Evolutionary conservation across 2,329 filamentous ascomycete genomes (phyloP).

Genomic region (Neofusicoccum umdonicola): DNA sequence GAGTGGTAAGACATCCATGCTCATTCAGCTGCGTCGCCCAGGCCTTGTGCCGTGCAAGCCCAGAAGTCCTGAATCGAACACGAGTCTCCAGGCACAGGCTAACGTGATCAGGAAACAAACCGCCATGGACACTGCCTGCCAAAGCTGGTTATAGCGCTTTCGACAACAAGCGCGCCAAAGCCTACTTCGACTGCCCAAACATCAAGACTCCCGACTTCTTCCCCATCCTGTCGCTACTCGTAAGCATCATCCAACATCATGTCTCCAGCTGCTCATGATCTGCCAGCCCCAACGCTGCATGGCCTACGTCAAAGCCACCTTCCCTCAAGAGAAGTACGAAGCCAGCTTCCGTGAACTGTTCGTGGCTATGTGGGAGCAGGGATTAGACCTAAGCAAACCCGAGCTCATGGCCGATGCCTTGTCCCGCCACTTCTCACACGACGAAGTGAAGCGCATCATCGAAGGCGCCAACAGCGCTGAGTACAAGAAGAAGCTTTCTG

Average conservation of each 20-base stretch:
- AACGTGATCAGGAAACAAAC: constrained; percentile 60
- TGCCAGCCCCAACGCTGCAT: constrained; percentile 62
- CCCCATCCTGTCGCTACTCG: constrained; percentile 54
- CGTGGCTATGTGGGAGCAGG: constrained; percentile 60
- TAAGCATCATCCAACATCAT: constrained; percentile 23
- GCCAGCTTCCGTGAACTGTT: constrained; percentile 57
- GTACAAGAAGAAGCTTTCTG: constrained; percentile 55
- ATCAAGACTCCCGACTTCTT: constrained; percentile 50
- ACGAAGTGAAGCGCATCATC: constrained; percentile 58
- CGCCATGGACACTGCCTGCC: constrained; percentile 68
- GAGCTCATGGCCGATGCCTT: constrained; percentile 51
- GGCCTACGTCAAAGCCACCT: constrained; percentile 57
- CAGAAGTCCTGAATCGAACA: too few relatives aligned
- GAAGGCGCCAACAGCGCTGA: constrained; percentile 49
- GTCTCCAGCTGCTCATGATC: constrained; percentile 15
- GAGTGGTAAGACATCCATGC: constrained; percentile 30
- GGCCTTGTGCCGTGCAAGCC: neutral
- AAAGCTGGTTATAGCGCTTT: constrained; percentile 61
- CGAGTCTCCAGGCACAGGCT: neutral
- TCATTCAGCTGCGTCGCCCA: neutral
- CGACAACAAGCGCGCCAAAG: constrained; percentile 50
- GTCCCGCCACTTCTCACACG: constrained; percentile 46
- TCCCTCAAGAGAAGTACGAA: constrained; percentile 49
- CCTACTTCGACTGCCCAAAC: constrained; percentile 49
- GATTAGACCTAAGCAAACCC: constrained; percentile 59